These are phyloP conservation scores for Termitomyces sp. DNA, from an alignment of 768 basidiomycete genomes.

Conservation along the genomic window DNA sequence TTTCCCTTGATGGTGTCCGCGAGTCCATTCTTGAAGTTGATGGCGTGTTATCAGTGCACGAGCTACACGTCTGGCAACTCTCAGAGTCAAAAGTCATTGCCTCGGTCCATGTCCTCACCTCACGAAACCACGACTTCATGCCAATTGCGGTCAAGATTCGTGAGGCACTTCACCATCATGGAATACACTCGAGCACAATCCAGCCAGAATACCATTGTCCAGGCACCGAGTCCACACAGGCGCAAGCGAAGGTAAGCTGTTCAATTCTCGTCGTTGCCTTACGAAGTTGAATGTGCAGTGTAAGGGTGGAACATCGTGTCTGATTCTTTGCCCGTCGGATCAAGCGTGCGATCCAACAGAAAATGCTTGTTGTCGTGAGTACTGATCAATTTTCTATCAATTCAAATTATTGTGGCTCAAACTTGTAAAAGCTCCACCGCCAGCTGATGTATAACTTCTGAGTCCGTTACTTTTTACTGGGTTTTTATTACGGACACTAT, in stretches of 20 bases:
- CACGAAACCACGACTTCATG: conserved; percentile 87
- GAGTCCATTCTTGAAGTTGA: conserved; percentile 76
- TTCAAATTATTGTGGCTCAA: not conserved
- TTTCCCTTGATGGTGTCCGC: conserved; percentile 88
- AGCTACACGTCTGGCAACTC: conserved; percentile 97
- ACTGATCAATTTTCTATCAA: not conserved
- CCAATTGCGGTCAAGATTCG: conserved; percentile 81
- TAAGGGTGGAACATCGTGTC: conserved; percentile 53
- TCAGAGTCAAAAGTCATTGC: conserved; percentile 94
- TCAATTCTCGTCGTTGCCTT: not conserved
- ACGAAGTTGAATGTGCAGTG: conserved; percentile 4
- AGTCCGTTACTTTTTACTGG: conserved; percentile 11
- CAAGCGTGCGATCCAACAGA: conserved; percentile 63
- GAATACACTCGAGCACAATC: conserved; percentile 93
- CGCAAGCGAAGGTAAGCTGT: conserved; percentile 42
- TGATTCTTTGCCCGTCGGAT: conserved; percentile 71
- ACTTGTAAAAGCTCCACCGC: conserved; percentile 40
- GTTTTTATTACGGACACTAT: conserved; percentile 10
- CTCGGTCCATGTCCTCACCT: conserved; percentile 90
- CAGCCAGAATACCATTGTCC: conserved; percentile 76
- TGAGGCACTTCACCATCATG: conserved; percentile 80
- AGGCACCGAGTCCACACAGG: conserved; percentile 39
- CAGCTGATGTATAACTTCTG: conserved; percentile 32
- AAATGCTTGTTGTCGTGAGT: conserved; percentile 81
- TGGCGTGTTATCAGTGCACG: conserved; percentile 87